Conservation (phyloP, 2,329 filamentous ascomycete species). For the Calonectria multiphialidica region DNA sequence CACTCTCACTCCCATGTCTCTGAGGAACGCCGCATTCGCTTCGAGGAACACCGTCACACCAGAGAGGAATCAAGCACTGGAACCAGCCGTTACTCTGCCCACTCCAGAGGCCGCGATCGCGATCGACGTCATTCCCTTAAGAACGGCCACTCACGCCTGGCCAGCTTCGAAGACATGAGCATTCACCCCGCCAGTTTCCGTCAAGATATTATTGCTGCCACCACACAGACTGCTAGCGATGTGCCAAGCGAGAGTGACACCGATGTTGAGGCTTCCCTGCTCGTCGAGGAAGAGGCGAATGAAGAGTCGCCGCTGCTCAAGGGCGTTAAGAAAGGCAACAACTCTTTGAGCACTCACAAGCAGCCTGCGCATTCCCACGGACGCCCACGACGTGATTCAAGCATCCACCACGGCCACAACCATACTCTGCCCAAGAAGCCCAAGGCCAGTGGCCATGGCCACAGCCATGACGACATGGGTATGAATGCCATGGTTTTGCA, state of each 20-base stretch:
- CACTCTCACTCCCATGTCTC: slow-evolving; percentile 57
- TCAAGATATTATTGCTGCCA: slow-evolving; percentile 92
- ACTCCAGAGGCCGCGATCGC: slow-evolving; percentile 56
- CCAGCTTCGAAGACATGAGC: slow-evolving; percentile 79
- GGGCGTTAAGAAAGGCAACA: slow-evolving; percentile 47
- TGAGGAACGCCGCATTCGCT: slow-evolving; percentile 63
- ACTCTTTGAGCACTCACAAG: slow-evolving; percentile 41
- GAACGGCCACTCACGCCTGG: slow-evolving; percentile 69
- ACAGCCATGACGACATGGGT: slow-evolving; percentile 90
- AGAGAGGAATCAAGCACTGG: slow-evolving; percentile 44
- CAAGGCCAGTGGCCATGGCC: slow-evolving; percentile 73
- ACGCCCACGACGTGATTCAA: slow-evolving; percentile 59
- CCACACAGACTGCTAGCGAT: slow-evolving; percentile 65
- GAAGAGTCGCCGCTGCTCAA: slow-evolving; percentile 64
- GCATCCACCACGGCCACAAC: slow-evolving; percentile 79
- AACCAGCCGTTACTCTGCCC: slow-evolving; percentile 45
- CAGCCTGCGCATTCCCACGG: slow-evolving; percentile 42
- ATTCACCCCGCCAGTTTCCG: slow-evolving; percentile 92
- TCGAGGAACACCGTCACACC: slow-evolving; percentile 46
- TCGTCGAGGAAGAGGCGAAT: slow-evolving; percentile 54
- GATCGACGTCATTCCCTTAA: slow-evolving; percentile 60
- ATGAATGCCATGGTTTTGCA: slow-evolving; percentile 89
- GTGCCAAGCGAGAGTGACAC: slow-evolving; percentile 65
- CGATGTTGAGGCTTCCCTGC: slow-evolving; percentile 60
- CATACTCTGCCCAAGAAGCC: slow-evolving; percentile 80